These are phyloP conservation scores for Vaccinium darrowii DNA, from an alignment of 148 eudicot species.

Conservation along the genomic window DNA sequence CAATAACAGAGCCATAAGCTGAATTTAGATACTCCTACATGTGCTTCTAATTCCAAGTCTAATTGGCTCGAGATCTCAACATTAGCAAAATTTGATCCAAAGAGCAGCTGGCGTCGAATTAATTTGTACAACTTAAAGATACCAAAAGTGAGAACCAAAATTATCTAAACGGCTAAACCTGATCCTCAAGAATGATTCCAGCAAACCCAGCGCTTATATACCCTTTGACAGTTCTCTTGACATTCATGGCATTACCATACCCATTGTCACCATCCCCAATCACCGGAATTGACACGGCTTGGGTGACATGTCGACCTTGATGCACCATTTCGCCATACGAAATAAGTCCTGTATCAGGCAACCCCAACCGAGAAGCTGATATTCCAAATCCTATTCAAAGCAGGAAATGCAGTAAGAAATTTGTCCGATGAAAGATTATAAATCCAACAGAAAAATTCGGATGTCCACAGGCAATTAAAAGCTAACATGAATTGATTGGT, in stretches of 20 bases:
- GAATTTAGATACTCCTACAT: neutral
- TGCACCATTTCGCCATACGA: conserved; percentile 97
- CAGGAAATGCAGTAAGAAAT: conserved; percentile 7
- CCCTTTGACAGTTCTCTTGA: conserved; percentile 93
- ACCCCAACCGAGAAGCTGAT: conserved; percentile 87
- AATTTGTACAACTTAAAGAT: neutral
- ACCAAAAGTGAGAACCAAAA: neutral
- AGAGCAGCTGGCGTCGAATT: neutral
- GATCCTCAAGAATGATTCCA: conserved; percentile 96
- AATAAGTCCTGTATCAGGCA: conserved; percentile 86
- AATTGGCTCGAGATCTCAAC: neutral
- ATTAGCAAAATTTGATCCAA: neutral
- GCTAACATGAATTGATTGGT: neutral
- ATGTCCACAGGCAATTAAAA: neutral
- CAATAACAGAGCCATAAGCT: neutral
- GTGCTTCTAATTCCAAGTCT: neutral
- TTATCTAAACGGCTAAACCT: conserved; percentile 39
- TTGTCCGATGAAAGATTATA: neutral
- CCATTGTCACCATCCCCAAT: conserved; percentile 98
- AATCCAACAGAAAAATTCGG: neutral
- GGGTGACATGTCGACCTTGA: conserved; percentile 79
- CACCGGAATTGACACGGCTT: conserved; percentile 85
- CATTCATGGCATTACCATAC: conserved; percentile 93
- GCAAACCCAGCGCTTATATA: conserved; percentile 91
- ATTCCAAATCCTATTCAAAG: conserved; percentile 71